Evolutionary conservation across 495 filamentous ascomycete species (phyloP).

Genomic region (Tirmania nivea): DNA sequence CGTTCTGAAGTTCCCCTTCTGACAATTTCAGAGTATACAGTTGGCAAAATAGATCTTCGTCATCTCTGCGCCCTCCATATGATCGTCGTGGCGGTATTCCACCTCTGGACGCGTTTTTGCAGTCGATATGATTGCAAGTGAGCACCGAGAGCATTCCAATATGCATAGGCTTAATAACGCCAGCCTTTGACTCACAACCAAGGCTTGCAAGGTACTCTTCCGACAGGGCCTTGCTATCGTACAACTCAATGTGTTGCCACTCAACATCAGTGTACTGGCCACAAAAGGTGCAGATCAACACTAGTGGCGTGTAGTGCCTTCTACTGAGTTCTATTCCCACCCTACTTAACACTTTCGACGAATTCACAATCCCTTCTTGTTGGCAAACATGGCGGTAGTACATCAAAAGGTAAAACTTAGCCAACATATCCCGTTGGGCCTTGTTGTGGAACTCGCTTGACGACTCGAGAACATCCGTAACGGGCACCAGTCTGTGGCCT

Average conservation of each 20-base stretch:
- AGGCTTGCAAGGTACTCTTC: not conserved
- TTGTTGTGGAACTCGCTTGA: not conserved
- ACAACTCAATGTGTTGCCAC: not conserved
- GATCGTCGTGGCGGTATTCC: not conserved
- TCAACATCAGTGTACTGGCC: not conserved
- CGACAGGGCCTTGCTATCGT: not conserved
- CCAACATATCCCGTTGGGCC: not conserved
- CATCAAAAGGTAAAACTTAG: not conserved
- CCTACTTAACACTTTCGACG: not conserved
- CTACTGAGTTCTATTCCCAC: not conserved
- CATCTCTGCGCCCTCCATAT: too few species aligned
- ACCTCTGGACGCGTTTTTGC: not conserved
- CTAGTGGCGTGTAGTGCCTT: not conserved
- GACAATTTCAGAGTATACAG: not conserved
- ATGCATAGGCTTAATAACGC: not conserved
- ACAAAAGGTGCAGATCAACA: not conserved
- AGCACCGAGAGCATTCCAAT: not conserved
- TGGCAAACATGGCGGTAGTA: not conserved
- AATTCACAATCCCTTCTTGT: not conserved
- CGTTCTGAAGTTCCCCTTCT: not conserved
- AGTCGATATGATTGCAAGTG: not conserved
- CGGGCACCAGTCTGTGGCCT: not conserved
- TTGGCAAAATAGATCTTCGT: not conserved
- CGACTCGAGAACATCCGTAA: not conserved
- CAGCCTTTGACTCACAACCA: not conserved